phyloP scores from a whole-genome alignment of 2,329 filamentous ascomycete species.

The Myriosclerotinia curreyana region DNA sequence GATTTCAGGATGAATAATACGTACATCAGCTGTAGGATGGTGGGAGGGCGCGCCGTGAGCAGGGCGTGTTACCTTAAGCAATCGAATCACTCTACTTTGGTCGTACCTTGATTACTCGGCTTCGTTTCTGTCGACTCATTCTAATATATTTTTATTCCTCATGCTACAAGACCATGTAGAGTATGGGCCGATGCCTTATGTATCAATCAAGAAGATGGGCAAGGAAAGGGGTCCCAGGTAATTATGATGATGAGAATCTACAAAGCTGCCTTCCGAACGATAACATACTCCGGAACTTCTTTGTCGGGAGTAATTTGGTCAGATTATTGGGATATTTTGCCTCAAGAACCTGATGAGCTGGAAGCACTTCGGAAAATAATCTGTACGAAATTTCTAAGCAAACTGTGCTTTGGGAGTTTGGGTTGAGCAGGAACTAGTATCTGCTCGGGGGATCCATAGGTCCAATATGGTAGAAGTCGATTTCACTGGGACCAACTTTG shows the following conservation, averaged over 20 bases:
- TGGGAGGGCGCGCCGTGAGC: too few species aligned
- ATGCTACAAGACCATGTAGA: neutral
- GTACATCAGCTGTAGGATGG: neutral
- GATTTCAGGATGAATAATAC: too few species aligned
- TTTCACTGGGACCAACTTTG: neutral
- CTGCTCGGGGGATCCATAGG: too few species aligned
- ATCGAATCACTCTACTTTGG: neutral
- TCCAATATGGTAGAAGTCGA: too few species aligned
- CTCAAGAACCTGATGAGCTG: neutral
- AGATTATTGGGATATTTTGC: too few species aligned
- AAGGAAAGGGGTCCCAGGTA: neutral
- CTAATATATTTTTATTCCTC: neutral
- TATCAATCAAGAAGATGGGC: neutral
- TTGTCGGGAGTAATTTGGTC: too few species aligned
- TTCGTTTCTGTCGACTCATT: neutral
- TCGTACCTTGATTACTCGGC: neutral
- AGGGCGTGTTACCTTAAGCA: neutral
- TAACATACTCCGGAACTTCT: neutral
- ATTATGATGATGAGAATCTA: conserved; percentile 6
- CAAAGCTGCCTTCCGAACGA: neutral
- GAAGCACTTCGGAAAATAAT: neutral
- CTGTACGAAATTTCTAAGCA: neutral
- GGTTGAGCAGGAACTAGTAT: neutral
- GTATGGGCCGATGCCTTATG: neutral
- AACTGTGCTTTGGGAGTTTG: neutral